Conservation (phyloP, 345 rosid species). For the Euphorbia peplus region DNA sequence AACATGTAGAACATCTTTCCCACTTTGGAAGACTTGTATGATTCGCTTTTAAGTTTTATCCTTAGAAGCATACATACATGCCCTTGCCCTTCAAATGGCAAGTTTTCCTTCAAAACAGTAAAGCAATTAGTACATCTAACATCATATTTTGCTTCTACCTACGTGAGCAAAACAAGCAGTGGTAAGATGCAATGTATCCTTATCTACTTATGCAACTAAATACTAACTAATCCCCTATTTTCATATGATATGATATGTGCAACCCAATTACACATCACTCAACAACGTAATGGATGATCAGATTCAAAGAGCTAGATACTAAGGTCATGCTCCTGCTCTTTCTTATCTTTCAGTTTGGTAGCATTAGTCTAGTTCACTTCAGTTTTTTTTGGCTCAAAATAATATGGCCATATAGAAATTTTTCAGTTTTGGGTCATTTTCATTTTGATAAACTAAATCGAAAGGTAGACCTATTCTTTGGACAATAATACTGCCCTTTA, state of each 20-base stretch:
- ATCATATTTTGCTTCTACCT: too few species aligned
- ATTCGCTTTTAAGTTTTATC: conserved; percentile 3
- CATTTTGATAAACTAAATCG: not conserved
- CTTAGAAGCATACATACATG: not conserved
- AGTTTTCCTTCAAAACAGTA: not conserved
- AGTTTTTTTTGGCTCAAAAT: too few species aligned
- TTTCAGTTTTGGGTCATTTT: conserved; percentile 4
- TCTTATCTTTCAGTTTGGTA: too few species aligned
- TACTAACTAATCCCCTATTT: not conserved
- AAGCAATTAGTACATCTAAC: too few species aligned
- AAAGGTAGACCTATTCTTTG: not conserved
- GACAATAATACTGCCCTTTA: not conserved
- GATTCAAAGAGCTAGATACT: too few species aligned
- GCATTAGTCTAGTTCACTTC: too few species aligned
- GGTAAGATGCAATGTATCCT: not conserved
- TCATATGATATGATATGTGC: not conserved
- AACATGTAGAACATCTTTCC: not conserved
- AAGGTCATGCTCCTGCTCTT: too few species aligned
- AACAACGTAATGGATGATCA: too few species aligned
- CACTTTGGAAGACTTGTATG: not conserved
- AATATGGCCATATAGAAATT: too few species aligned
- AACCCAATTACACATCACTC: too few species aligned
- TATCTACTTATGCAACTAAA: not conserved
- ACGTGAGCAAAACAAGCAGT: not conserved
- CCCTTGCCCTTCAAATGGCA: not conserved